Evolutionary conservation across 2,329 filamentous ascomycete genomes (phyloP).

Genomic region (Colletotrichum orchidophilum): DNA sequence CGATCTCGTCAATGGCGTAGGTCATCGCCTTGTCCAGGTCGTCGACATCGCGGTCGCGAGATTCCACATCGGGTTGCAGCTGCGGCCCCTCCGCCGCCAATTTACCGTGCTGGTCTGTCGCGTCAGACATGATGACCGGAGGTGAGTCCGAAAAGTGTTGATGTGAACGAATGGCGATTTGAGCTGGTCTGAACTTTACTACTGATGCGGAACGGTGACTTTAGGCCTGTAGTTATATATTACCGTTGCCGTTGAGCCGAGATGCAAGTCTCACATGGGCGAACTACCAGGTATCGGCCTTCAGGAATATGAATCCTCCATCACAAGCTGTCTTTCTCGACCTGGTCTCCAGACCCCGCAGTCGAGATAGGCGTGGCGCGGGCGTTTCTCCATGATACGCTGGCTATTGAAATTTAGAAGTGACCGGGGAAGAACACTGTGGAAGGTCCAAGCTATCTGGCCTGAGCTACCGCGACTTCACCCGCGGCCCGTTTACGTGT

Average conservation of each 20-base stretch:
- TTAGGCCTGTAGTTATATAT: neutral
- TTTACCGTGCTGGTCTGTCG: neutral
- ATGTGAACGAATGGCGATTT: neutral
- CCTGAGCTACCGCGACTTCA: neutral
- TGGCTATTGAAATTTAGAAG: neutral
- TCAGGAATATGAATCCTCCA: neutral
- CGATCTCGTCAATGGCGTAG: constrained; percentile 22
- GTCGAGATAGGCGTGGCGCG: constrained; percentile 11
- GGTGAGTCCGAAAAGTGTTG: neutral
- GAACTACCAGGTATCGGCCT: neutral
- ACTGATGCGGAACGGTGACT: neutral
- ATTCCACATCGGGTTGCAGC: neutral
- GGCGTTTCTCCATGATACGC: constrained; percentile 19
- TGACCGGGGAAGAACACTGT: neutral
- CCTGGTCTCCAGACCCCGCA: neutral
- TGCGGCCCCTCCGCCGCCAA: neutral
- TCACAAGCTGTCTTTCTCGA: neutral
- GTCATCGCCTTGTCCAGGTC: constrained; percentile 23
- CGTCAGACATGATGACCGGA: constrained; percentile 5
- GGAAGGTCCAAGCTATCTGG: constrained; percentile 33
- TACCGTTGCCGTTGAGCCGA: neutral
- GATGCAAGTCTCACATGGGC: neutral
- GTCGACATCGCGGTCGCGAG: neutral
- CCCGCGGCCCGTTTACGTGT: too few species aligned
- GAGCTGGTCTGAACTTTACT: neutral